These are phyloP conservation scores for Fusarium sambucinum DNA, from an alignment of 2,329 filamentous ascomycete species.

Conservation along the genomic window DNA sequence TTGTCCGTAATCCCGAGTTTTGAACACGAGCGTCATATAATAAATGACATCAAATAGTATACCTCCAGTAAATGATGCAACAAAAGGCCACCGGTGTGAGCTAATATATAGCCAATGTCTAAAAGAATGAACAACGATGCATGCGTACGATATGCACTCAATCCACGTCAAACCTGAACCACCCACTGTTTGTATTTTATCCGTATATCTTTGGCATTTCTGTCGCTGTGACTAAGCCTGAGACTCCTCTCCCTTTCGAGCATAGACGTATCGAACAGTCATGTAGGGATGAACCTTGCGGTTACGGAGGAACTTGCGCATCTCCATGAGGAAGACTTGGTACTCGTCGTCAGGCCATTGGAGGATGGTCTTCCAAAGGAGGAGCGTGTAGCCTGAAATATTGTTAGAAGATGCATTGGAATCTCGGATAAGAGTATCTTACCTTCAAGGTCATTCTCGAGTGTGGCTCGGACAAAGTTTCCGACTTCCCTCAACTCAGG, in stretches of 20 bases:
- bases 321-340: slow-evolving; percentile 35
- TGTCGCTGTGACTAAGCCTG: background rate
- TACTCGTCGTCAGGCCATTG: slow-evolving; percentile 42
- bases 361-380: slow-evolving; percentile 39
- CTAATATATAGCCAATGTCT: background rate
- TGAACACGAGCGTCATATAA: no score
- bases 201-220: background rate
- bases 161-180: background rate
- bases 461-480: slow-evolving; percentile 36
- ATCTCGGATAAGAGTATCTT: fast-evolving
- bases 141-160: background rate
- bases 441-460: slow-evolving; percentile 44
- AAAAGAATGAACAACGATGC: background rate
- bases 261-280: slow-evolving; percentile 40
- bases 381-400: slow-evolving; percentile 29
- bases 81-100: no score
- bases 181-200: background rate
- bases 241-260: slow-evolving; percentile 24
- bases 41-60: no score
- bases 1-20: no score
- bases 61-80: no score
- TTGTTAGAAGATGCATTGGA: background rate
- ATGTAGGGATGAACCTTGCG: slow-evolving; percentile 38
- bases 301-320: slow-evolving; percentile 34
- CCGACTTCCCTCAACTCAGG: slow-evolving; percentile 32